Base-by-base conservation (phyloP, 2,329 filamentous ascomycete genomes). In the Cercospora sesami region DNA sequence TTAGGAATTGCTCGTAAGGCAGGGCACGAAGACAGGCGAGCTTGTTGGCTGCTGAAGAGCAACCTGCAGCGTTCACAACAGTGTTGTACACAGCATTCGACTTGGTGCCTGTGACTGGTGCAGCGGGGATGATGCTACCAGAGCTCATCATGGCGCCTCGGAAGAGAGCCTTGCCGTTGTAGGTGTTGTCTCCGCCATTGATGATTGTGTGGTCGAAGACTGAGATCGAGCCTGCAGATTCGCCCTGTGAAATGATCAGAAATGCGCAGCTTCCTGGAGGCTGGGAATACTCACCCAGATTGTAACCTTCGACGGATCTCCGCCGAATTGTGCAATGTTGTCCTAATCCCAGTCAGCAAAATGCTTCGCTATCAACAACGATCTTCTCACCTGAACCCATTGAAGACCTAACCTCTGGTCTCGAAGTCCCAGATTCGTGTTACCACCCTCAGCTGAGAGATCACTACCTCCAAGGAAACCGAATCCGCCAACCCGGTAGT, bases 61-160 rank as follows among this genome's bases (percentile, higher is more conserved):
- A 70, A 3, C 62, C 64, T 10, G 60, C 64, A 39, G 59, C 58
- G 45, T 26, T 30, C 7, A 68, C 65, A 36, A 72, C 70, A 10
- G 55, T 62, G 60, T 72, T 68, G 68, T 67, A 70, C 26, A 72
- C 61, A 16, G 51, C 75, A 45, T 72, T 68, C 18, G 68, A 64
- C 51, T 68, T 70, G 16, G 59, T 33, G 31, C 63, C 53, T 3
- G 66, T 71, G 23, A 71, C 69, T 5, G 60, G 48, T 28, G 88
- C 86, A 0, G 89, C 84, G 0, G 89, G 89, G 0, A 87, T 79
- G 2, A 90, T 77, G 66, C 84, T 87, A 2, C 90, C 90, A 2
- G 88, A 91, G 80, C 91, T 86, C 91, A 95, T 94, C 73, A 94
- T 94, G 28, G 83, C 91, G 1, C 83, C 91, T 28, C 90, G 86